These are phyloP conservation scores for Fomitopsis pulvina DNA, from an alignment of 768 basidiomycete species.

Conservation along the genomic window DNA sequence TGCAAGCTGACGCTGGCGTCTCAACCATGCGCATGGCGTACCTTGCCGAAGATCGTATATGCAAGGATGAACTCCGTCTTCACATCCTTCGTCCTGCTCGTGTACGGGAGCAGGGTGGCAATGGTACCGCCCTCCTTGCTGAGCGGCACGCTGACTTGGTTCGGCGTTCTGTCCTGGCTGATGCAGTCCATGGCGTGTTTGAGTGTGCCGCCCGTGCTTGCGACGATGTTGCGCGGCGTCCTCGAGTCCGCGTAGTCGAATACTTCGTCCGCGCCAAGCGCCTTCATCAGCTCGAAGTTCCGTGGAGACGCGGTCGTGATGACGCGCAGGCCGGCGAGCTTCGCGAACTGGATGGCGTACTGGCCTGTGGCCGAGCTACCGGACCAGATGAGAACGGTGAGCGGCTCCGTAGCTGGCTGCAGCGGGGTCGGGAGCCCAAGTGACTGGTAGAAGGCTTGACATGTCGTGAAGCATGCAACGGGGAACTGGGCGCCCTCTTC, in stretches of 20 bases:
- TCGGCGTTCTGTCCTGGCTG: slow-evolving; percentile 4
- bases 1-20: not conserved
- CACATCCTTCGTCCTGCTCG: not conserved
- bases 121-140: slow-evolving; percentile 6
- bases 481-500: slow-evolving; percentile 16
- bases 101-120: slow-evolving; percentile 1
- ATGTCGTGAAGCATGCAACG: slow-evolving; percentile 9
- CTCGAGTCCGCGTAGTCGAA: slow-evolving; percentile 17
- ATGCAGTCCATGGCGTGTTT: slow-evolving; percentile 12
- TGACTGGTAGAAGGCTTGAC: slow-evolving; percentile 18
- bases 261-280: slow-evolving; percentile 36
- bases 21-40: not conserved
- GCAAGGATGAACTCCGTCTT: not conserved
- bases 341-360: slow-evolving; percentile 35
- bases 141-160: slow-evolving; percentile 3
- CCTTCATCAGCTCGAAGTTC: slow-evolving; percentile 30
- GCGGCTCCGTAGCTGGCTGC: not conserved
- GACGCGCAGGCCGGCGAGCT: slow-evolving; percentile 36
- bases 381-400: slow-evolving; percentile 13
- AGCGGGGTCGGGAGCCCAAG: slow-evolving; percentile 8
- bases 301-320: slow-evolving; percentile 36
- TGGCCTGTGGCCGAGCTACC: slow-evolving; percentile 29
- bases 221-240: slow-evolving; percentile 9
- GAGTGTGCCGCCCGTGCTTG: slow-evolving; percentile 7
- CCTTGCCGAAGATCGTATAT: slow-evolving; percentile 2